Evolutionary conservation across 495 filamentous ascomycete genomes (phyloP), one percentile per base, ranked within the genome.

Genomic region (Eremomyces bilateralis): DNA sequence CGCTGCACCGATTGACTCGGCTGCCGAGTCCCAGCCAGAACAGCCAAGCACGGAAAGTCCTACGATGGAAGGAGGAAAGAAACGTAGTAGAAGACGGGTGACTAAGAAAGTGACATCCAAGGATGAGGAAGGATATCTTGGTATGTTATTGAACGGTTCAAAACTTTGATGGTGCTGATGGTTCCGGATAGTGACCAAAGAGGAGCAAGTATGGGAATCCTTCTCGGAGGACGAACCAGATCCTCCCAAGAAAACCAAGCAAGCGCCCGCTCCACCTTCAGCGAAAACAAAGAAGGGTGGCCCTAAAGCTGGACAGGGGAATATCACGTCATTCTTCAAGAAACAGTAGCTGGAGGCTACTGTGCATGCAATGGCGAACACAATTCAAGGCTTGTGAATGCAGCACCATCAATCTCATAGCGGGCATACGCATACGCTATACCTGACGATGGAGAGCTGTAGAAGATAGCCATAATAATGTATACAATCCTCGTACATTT

Each of bases 51-150:
- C 42, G 36, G 34, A 38, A 34, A 20, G n/a, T 5, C 52, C 60
- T 1, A 59, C 53, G 3, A 59, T 65, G 0, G 53, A 61, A 25
- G 67, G 66, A 11, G 80, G 82, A 6, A 67, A 82, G 36, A 63
- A 80, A 20, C 65, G 85, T 39, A 84, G 81, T 33, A 72, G 71
- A 53, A 69, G 88, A 38, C 73, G 74, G 46, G 64, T 95, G 6
- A 82, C 76, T 64, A 83, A 78, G 57, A 95, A 88, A 64, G 77
- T 76, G 61, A 83, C 74, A 28, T 60, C 76, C 33, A 80, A 83
- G 61, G 90, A 97, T 48, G 80, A 84, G 28, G 80, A 95, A 40
- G 85, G 88, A 25, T 97, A 92, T 51, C 60, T 97, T 11, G 80
- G 81, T 85, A 62, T 42, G 71, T 60, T 31, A 21, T 29, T 21